phyloP scores from a whole-genome alignment of 129 eudicot genomes.

The Tanacetum coccineum region DNA sequence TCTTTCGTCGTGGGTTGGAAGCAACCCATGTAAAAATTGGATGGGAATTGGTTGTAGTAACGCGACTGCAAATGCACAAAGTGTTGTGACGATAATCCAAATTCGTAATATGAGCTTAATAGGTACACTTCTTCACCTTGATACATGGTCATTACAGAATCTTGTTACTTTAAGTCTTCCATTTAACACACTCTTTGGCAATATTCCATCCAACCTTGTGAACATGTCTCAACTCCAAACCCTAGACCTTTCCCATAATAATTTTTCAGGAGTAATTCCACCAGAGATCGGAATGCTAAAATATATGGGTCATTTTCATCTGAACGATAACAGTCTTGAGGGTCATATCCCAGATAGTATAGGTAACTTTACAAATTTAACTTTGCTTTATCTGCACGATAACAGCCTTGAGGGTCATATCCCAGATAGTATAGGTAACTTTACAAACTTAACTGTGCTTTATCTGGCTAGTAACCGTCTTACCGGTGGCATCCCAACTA shows the following conservation, averaged over 20 bases:
- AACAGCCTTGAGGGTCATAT: too few species aligned
- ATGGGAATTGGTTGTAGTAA: background rate
- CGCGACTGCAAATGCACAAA: background rate
- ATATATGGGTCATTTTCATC: background rate
- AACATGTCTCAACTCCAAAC: background rate
- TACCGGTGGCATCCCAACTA: slow-evolving; percentile 20
- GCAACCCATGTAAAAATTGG: background rate
- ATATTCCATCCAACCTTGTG: background rate
- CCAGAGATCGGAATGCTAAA: slow-evolving; percentile 17
- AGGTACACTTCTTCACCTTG: background rate
- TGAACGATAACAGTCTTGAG: background rate
- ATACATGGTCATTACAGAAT: background rate
- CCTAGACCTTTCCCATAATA: slow-evolving; percentile 22
- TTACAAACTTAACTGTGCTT: background rate
- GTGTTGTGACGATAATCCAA: background rate
- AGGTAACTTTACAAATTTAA: background rate
- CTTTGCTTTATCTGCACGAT: background rate
- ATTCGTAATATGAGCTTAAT: background rate
- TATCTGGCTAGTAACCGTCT: background rate
- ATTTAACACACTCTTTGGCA: background rate
- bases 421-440: too few species aligned
- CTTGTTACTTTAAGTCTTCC: too few species aligned
- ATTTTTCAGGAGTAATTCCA: slow-evolving; percentile 30
- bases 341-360: too few species aligned
- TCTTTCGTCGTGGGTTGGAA: background rate